Evolutionary conservation across 1,139 yeast genomes (phyloP), one percentile per base, ranked within the genome.

Genomic region (Geotrichum siamense): DNA sequence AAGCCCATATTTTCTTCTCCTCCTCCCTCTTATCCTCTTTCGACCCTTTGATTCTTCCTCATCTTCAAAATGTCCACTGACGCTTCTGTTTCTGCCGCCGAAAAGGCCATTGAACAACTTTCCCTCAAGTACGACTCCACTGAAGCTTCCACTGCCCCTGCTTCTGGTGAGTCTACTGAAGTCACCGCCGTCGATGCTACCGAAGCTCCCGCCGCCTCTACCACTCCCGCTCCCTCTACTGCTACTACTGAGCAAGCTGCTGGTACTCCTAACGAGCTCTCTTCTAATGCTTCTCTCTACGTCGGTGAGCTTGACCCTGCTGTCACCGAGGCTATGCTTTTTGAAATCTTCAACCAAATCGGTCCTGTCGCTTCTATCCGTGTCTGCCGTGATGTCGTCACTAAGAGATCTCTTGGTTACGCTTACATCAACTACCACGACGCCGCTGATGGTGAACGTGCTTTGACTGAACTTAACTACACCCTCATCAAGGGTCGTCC

Each of bases 361-460:
- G 98, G 98, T 56, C 91, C 87, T 63, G 97, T 91, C 52, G 80
- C 96, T 33, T 85, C 96, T 52, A 89, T 91, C 68, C 87, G 97
- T 73, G 96, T 91, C 55, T 91, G 99, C 75, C 91, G 99, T 73
- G 97, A 91, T 67, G 95, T 97, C 55, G 85, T 91, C 57, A 79
- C 97, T 67, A 86, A 91, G 75, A 87, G 89, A 65, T 89, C 97
- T 52, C 79, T 91, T 59, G 97, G 99, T 63, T 93, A 91, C 69
- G 98, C 97, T 62, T 91, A 91, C 72, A 96, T 93, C 62, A 91
- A 91, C 82, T 91, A 74, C 81, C 91, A 83, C 75, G 79, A 82
- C 68, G 70, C 77, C 56, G 83, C 76, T 54, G 96, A 93, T 65
- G 98, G 96, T 62, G 91, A 83, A 71, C 81, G 77, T 64, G 98